Evolutionary conservation across 768 basidiomycete species (phyloP).

Genomic region (Saitozyma sp.): DNA sequence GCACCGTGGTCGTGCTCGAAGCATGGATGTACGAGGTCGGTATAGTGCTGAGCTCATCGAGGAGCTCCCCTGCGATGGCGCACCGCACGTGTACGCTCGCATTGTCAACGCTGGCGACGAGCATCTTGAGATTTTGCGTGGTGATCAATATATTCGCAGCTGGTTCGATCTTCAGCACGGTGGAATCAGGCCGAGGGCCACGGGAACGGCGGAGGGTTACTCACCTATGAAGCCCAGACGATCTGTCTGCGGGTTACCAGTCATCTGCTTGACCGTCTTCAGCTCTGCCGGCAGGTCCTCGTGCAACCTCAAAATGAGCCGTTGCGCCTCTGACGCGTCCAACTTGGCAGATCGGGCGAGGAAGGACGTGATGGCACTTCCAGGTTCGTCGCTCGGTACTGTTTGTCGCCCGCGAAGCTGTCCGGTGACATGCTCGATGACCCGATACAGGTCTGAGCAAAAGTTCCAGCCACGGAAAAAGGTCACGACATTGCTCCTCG

Average conservation of each 20-base stretch:
- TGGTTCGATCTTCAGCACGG: constrained; percentile 1
- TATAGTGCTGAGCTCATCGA: constrained; percentile 27
- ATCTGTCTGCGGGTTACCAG: constrained; percentile 24
- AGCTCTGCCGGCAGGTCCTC: constrained; percentile 22
- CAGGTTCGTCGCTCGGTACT: too few relatives aligned
- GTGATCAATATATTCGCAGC: constrained; percentile 36
- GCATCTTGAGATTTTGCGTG: constrained; percentile 30
- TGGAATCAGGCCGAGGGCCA: too few relatives aligned
- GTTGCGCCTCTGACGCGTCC: too few relatives aligned
- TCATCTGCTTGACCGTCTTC: constrained; percentile 22
- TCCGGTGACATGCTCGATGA: constrained; percentile 28
- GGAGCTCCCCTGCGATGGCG: constrained; percentile 33
- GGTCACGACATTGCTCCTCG: constrained; percentile 6
- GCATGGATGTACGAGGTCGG: constrained; percentile 33
- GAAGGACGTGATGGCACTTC: too few relatives aligned
- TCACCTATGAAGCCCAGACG: constrained; percentile 31
- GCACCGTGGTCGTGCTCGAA: constrained; percentile 24
- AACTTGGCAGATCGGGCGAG: too few relatives aligned
- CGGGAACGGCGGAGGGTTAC: not conserved
- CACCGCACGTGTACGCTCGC: constrained; percentile 24
- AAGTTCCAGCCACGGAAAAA: constrained; percentile 37
- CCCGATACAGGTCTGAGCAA: constrained; percentile 30
- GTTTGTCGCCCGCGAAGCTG: not conserved
- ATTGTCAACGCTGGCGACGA: constrained; percentile 22
- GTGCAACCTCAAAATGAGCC: constrained; percentile 13